Conservation (phyloP, 2,329 filamentous ascomycete genomes). For the Paecilomyces sp. region DNA sequence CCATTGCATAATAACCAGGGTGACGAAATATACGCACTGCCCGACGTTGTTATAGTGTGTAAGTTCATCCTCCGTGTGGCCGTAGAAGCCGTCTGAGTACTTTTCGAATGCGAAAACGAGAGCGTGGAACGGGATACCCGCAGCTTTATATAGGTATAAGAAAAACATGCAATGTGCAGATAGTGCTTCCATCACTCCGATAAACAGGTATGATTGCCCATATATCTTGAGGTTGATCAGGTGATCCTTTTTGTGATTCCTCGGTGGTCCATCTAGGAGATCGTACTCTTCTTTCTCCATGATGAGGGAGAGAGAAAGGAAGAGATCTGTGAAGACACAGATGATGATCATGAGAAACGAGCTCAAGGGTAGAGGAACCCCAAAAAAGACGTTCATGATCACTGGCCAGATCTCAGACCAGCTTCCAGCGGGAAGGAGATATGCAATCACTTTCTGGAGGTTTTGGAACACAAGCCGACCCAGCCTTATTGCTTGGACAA, state of each 20-base stretch:
- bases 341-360: conserved; percentile 54
- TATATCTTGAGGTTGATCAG: conserved; percentile 49
- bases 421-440: conserved; percentile 45
- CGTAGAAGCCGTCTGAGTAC: conserved; percentile 44
- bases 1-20: conserved; percentile 48
- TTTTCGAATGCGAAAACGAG: conserved; percentile 47
- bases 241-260: conserved; percentile 45
- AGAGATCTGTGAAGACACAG: conserved; percentile 50
- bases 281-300: conserved; percentile 53
- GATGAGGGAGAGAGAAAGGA: conserved; percentile 45
- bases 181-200: conserved; percentile 45
- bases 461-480: conserved; percentile 29
- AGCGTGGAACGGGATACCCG: conserved; percentile 40
- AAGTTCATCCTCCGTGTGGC: conserved; percentile 41
- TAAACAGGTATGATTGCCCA: conserved; percentile 46
- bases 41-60: conserved; percentile 43
- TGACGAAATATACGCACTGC: conserved; percentile 50
- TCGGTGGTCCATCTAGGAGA: conserved; percentile 44
- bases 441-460: conserved; percentile 31
- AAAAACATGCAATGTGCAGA: conserved; percentile 49
- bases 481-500: conserved; percentile 24
- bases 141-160: conserved; percentile 44
- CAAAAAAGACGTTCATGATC: conserved; percentile 50
- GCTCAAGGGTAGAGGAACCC: conserved; percentile 45
- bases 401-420: conserved; percentile 55